Percentiles rank a stretch among this genome's conserved stretches.
phyloP scores from a whole-genome alignment of 2,329 filamentous ascomycete species.

The Fusarium xyrophilum region DNA sequence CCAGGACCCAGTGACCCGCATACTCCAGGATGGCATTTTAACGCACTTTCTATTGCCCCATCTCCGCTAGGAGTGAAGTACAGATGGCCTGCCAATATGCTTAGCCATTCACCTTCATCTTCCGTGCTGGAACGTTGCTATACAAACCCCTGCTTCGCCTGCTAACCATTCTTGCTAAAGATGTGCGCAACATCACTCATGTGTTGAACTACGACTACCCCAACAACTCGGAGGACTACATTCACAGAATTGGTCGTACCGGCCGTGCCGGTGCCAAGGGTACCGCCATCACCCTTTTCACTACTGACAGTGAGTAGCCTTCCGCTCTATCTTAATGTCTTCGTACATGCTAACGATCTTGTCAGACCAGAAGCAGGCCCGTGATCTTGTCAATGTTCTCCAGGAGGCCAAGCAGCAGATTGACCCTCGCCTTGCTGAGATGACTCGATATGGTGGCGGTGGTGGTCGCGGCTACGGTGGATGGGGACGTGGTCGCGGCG shows the following conservation, averaged over 20 bases:
- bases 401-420: constrained; percentile 98
- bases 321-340: neutral
- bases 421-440: constrained; percentile 93
- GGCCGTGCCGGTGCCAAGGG: constrained; percentile 93
- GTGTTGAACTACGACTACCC: constrained; percentile 99
- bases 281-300: constrained; percentile 98
- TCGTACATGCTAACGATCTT: constrained; percentile 46
- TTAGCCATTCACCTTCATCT: constrained; percentile 54
- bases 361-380: constrained; percentile 88
- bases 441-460: constrained; percentile 88
- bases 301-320: constrained; percentile 88
- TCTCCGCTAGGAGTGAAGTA: constrained; percentile 63
- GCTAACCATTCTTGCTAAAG: constrained; percentile 84
- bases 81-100: constrained; percentile 56
- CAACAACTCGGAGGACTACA: constrained; percentile 99
- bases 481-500: constrained; percentile 70
- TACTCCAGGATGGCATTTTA: constrained; percentile 60
- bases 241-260: constrained; percentile 95
- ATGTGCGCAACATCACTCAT: constrained; percentile 99
- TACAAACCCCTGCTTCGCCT: constrained; percentile 60
- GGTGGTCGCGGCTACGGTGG: constrained; percentile 76
- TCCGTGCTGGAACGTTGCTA: constrained; percentile 69
- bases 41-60: constrained; percentile 65
- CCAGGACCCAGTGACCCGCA: constrained; percentile 63
- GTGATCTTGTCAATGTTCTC: constrained; percentile 92